Base-by-base conservation (phyloP, 2,329 filamentous ascomycete species). In the Monosporascus sp. region DNA sequence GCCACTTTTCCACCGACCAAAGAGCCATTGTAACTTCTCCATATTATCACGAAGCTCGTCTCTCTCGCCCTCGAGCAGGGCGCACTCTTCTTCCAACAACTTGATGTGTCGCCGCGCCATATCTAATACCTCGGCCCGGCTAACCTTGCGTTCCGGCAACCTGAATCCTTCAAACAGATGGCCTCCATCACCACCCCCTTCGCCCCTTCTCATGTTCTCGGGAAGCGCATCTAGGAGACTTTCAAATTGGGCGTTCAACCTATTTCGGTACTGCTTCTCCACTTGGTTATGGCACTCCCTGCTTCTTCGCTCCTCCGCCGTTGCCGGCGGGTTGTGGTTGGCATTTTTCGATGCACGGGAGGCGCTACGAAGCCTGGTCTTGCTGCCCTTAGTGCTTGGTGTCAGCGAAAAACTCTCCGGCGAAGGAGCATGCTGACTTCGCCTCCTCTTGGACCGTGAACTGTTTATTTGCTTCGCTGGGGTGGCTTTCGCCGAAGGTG, bases 191-290 rank as follows among this genome's bases (percentile, higher is more conserved):
- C 57, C 22, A 54, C 54, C n/a, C 48, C 53, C 22, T 50, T 59
- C 56, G 40, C 59, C 58, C n/a, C 55, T 55, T 55, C 67, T 65
- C 62, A 69, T 67, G n/a, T 61, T 63, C 49, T 70, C 59, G 2
- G 74, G 74, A 1, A 77, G 66, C 0, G 72, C 70, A 38, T 68
- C 66, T 1, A 77, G 66, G 14, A 77, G 70, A 44, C 66, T 66
- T 60, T 75, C 73, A 53, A 76, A 77, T 61, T 77, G 72, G 2
- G 67, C 65, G 55, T 77, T 77, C 37, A 77, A 71, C 24, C 74
- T 66, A 64, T 76, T 75, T 37, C 74, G 72, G 64, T 77, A 77
- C 59, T 77, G 73, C 60, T 76, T 75, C 65, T 77, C 74, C 8
- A 77, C 74, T 49, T 75, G 71, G 61, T 77, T 77, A 59, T 77